These are phyloP conservation scores for Rhododendron ferrugineum DNA, from an alignment of 148 eudicot species.

Conservation along the genomic window DNA sequence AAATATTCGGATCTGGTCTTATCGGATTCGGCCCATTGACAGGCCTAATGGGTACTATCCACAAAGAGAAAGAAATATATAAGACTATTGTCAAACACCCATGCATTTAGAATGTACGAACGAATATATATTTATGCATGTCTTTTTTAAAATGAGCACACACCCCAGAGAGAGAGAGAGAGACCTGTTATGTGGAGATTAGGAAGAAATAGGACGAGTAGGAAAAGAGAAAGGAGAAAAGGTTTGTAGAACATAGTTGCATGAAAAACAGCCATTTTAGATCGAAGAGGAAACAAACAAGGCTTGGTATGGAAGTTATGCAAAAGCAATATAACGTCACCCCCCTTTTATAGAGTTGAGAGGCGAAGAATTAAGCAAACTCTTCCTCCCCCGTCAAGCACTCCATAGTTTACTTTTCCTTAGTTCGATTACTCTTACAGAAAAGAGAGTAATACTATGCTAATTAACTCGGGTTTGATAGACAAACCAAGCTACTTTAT, in stretches of 20 bases:
- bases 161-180: not conserved
- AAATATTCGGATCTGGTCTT: no score
- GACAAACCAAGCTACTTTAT: no score
- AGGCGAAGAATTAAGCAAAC: not conserved
- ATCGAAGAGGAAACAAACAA: not conserved
- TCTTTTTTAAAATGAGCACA: no score
- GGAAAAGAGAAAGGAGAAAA: not conserved
- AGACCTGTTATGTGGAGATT: not conserved
- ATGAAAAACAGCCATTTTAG: not conserved
- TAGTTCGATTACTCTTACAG: no score
- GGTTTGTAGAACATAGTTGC: not conserved
- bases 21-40: no score
- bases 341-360: not conserved
- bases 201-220: not conserved
- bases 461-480: no score
- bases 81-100: not conserved
- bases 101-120: no score
- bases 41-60: no score
- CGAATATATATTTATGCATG: no score
- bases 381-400: not conserved
- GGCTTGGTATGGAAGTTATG: not conserved
- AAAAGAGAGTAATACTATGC: no score
- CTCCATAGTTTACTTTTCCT: not conserved
- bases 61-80: no score
- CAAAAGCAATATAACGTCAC: not conserved